Base-by-base conservation (phyloP, 1,139 yeast species). In the Cylindricascospora bacillispora region DNA sequence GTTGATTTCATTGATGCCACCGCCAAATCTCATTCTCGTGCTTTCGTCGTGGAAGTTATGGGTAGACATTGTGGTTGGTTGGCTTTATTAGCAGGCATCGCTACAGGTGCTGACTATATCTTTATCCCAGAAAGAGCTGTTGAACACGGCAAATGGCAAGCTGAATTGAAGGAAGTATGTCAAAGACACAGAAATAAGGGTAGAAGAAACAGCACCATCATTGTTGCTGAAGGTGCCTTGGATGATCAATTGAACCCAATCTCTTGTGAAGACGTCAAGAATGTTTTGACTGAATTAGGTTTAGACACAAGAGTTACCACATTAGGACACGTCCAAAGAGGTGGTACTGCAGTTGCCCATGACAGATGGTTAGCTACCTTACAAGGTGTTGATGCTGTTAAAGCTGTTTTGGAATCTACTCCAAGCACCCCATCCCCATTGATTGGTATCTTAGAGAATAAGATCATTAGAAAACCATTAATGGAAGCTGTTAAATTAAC, bases 51-150 rank as follows among this genome's bases (percentile, higher is more conserved):
- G 26, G 92, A 79, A 56, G 92, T 79, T n/a, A 79, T 79, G 92
- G 92, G 92, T 37, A 67, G 92, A 56, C 89, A 79, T 48, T 79
- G 92, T 62, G 92, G 92, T 41, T 79, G 92, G 92, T 65, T 79
- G 40, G 89, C 82, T 1, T 59, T 79, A 41, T 78, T 78, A 81
- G 79, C 89, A 2, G 89, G 89, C 44, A 69, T 79, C 35, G 75
- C 86, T 15, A 77, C 89, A 11, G 74, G 80, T 49, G 89, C 92
- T 2, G 92, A 79, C 53, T 78, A 70, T 49, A 76, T 78, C 34
- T 73, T 79, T 49, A 78, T 79, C 34, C 92, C 92, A 7, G 92
- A 79, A 58, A 71, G 77, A 54, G 86, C 92, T 5, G 67, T 78
- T 2, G 59, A 65, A 27, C 58, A 69, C 37, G 59, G 63, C 26